Evolutionary conservation across 2,329 filamentous ascomycete genomes (phyloP).

Genomic region (Alternaria gaisen): DNA sequence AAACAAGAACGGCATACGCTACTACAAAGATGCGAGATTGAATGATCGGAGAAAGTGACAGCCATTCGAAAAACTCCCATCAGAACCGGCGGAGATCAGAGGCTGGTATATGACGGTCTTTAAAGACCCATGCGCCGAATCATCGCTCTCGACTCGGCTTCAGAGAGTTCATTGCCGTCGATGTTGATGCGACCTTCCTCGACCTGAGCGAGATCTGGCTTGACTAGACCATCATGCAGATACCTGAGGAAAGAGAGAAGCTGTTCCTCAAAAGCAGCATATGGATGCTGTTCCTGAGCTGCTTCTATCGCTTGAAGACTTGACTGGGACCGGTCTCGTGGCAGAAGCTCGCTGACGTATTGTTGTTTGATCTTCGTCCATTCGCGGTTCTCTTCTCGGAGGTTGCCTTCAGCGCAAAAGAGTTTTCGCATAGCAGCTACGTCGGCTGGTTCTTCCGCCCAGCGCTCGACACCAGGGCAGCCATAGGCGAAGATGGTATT

Average conservation of each 20-base stretch:
- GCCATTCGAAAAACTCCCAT: not conserved
- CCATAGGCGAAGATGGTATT: slow-evolving; percentile 59
- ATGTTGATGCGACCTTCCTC: slow-evolving; percentile 57
- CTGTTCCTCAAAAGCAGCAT: slow-evolving; percentile 51
- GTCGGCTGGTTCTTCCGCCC: slow-evolving; percentile 35
- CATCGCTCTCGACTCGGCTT: slow-evolving; percentile 43
- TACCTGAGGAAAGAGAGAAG: slow-evolving; percentile 55
- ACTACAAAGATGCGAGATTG: not conserved
- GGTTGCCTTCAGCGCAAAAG: slow-evolving; percentile 45
- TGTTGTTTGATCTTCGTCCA: slow-evolving; percentile 51
- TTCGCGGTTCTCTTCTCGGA: slow-evolving; percentile 37
- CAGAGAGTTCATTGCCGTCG: slow-evolving; percentile 41
- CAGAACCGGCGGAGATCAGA: not conserved
- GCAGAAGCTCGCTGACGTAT: slow-evolving; percentile 43
- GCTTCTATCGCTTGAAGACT: slow-evolving; percentile 33
- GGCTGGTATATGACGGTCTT: slow-evolving; percentile 2
- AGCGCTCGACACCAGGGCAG: slow-evolving; percentile 37
- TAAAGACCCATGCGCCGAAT: slow-evolving; percentile 44
- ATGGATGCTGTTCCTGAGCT: slow-evolving; percentile 44
- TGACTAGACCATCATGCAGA: slow-evolving; percentile 54
- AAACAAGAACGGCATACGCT: slow-evolving; percentile 4
- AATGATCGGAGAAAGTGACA: not conserved
- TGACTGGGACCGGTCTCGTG: slow-evolving; percentile 5
- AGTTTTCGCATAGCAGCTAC: slow-evolving; percentile 45
- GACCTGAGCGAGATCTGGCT: slow-evolving; percentile 62